Conservation (phyloP, 2,329 filamentous ascomycete genomes). For the Alternaria arborescens region DNA sequence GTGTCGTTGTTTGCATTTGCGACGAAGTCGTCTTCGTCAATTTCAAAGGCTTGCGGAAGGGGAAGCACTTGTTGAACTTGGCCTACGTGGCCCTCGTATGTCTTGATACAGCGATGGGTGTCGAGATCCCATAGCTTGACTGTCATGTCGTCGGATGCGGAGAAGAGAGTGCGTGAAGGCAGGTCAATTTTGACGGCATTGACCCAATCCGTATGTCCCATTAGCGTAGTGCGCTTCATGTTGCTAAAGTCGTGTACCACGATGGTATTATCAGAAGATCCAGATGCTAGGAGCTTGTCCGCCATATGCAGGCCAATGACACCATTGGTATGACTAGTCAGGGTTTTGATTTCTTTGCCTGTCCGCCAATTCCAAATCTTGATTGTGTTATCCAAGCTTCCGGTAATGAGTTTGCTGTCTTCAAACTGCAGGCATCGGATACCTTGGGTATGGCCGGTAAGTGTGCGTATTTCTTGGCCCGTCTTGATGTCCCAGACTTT, state of each 20-base stretch:
- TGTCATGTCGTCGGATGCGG: constrained; percentile 91
- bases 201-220: constrained; percentile 92
- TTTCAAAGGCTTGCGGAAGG: constrained; percentile 86
- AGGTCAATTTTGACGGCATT: constrained; percentile 93
- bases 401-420: constrained; percentile 88
- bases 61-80: constrained; percentile 92
- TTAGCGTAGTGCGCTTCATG: constrained; percentile 79
- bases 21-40: constrained; percentile 73
- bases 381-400: constrained; percentile 85
- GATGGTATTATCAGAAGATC: constrained; percentile 87
- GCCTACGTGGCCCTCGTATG: constrained; percentile 88
- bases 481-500: constrained; percentile 97
- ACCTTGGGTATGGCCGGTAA: constrained; percentile 81
- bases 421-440: constrained; percentile 94
- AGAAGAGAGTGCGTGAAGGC: constrained; percentile 83
- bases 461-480: constrained; percentile 83
- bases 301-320: constrained; percentile 91
- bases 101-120: constrained; percentile 76
- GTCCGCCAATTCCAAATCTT: constrained; percentile 98
- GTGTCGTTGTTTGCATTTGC: constrained; percentile 65
- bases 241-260: constrained; percentile 93
- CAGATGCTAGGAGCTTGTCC: constrained; percentile 82
- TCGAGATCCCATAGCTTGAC: constrained; percentile 94
- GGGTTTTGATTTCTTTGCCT: constrained; percentile 82
- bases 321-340: constrained; percentile 79